Conservation (phyloP, 345 rosid species). For the Dovyalis caffra region DNA sequence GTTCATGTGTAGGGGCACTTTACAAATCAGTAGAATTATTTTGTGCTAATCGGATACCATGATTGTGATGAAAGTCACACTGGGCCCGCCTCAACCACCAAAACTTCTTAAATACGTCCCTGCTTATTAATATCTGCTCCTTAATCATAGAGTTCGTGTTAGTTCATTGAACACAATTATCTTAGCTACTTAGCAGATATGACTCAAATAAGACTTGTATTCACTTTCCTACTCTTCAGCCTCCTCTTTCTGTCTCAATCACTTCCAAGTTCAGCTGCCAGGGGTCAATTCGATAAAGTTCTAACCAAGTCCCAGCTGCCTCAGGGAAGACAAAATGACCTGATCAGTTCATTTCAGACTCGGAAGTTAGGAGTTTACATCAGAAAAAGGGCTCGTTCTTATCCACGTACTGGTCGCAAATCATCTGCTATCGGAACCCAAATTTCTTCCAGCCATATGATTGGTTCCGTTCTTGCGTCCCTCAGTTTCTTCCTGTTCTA, state of each 20-base stretch:
- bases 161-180: neutral
- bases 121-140: neutral
- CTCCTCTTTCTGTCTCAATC: constrained; percentile 9
- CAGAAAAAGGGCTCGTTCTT: neutral
- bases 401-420: constrained; percentile 1
- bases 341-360: neutral
- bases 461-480: constrained; percentile 7
- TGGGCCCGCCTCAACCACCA: too few species aligned
- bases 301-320: neutral
- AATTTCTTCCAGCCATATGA: neutral
- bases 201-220: neutral
- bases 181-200: neutral
- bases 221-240: constrained; percentile 6
- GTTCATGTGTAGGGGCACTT: neutral
- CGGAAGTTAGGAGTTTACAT: constrained; percentile 14
- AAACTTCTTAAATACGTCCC: neutral
- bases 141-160: neutral
- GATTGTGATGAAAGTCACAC: too few species aligned
- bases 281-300: neutral
- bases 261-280: constrained; percentile 16
- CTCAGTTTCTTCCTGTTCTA: constrained; percentile 16
- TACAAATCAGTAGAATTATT: neutral
- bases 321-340: neutral
- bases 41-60: too few species aligned
- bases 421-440: constrained; percentile 15